phyloP scores from a whole-genome alignment of 2,329 filamentous ascomycete species.

The Escovopsis sp. region DNA sequence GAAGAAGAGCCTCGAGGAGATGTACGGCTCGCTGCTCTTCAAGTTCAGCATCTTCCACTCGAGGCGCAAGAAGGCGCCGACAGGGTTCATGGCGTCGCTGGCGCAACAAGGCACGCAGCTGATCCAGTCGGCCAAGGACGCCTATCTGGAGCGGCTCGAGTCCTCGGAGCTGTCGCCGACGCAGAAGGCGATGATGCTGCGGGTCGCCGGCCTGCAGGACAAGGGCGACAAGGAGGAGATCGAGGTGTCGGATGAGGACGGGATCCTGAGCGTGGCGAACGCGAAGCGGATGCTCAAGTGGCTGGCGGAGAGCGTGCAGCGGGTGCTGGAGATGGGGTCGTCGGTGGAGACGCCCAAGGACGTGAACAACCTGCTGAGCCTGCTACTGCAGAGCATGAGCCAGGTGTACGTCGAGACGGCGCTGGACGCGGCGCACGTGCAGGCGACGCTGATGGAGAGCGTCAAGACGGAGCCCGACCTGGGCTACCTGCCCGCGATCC shows the following conservation, averaged over 20 bases:
- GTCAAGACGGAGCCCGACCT: slow-evolving; percentile 77
- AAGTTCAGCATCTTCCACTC: slow-evolving; percentile 95
- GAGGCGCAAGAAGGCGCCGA: slow-evolving; percentile 70
- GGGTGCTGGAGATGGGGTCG: slow-evolving; percentile 79
- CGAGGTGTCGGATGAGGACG: slow-evolving; percentile 82
- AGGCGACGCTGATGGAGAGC: slow-evolving; percentile 61
- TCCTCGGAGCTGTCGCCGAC: slow-evolving; percentile 76
- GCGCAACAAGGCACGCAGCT: slow-evolving; percentile 83
- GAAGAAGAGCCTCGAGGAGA: slow-evolving; percentile 55
- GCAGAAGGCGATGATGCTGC: slow-evolving; percentile 79
- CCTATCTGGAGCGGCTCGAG: slow-evolving; percentile 77
- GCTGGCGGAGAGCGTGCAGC: slow-evolving; percentile 86
- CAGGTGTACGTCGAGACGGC: slow-evolving; percentile 60
- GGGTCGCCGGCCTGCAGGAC: slow-evolving; percentile 71
- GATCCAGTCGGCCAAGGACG: slow-evolving; percentile 74
- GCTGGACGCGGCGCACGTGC: slow-evolving; percentile 55
- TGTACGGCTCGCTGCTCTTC: slow-evolving; percentile 85
- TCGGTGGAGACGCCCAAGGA: slow-evolving; percentile 86
- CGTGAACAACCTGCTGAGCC: slow-evolving; percentile 66
- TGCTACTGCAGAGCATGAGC: slow-evolving; percentile 77
- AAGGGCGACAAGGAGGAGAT: slow-evolving; percentile 69
- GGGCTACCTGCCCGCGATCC: slow-evolving; percentile 62
- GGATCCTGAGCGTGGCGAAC: slow-evolving; percentile 63
- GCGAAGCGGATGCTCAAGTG: slow-evolving; percentile 98
- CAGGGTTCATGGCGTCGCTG: slow-evolving; percentile 82